Conservation (phyloP, 2,329 filamentous ascomycete species). For the Verticillium longisporum region DNA sequence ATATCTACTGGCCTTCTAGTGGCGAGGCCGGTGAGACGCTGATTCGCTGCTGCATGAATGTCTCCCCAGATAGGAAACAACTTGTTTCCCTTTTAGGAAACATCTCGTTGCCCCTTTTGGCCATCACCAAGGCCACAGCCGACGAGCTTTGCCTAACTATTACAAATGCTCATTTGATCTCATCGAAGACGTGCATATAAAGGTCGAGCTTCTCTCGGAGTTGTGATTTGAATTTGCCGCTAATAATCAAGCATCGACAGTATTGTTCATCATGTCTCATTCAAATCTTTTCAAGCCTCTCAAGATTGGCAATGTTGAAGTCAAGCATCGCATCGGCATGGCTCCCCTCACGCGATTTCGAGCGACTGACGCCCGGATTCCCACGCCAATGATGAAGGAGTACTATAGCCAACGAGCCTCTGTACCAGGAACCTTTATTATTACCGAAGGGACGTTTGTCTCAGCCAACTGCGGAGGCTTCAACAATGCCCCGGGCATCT, state of each 20-base stretch:
- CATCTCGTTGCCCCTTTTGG: not conserved
- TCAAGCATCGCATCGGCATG: slow-evolving; percentile 16
- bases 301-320: slow-evolving; percentile 12
- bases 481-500: not conserved
- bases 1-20: too few species aligned
- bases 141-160: not conserved
- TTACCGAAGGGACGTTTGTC: slow-evolving; percentile 37
- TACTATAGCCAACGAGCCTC: slow-evolving; percentile 38
- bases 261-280: not conserved
- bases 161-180: not conserved
- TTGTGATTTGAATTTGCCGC: too few species aligned
- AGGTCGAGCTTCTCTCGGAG: not conserved
- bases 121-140: not conserved
- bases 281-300: slow-evolving; percentile 13
- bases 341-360: slow-evolving; percentile 16
- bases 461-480: slow-evolving; percentile 24
- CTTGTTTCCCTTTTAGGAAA: not conserved
- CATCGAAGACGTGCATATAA: not conserved
- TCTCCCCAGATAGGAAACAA: not conserved
- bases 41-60: not conserved
- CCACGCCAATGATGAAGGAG: slow-evolving; percentile 16
- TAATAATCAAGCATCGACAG: not conserved
- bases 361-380: slow-evolving; percentile 9
- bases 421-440: slow-evolving; percentile 31
- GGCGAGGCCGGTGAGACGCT: not conserved